Evolutionary conservation across 2,329 filamentous ascomycete genomes (phyloP).

Genomic region (Beauveria asiatica): DNA sequence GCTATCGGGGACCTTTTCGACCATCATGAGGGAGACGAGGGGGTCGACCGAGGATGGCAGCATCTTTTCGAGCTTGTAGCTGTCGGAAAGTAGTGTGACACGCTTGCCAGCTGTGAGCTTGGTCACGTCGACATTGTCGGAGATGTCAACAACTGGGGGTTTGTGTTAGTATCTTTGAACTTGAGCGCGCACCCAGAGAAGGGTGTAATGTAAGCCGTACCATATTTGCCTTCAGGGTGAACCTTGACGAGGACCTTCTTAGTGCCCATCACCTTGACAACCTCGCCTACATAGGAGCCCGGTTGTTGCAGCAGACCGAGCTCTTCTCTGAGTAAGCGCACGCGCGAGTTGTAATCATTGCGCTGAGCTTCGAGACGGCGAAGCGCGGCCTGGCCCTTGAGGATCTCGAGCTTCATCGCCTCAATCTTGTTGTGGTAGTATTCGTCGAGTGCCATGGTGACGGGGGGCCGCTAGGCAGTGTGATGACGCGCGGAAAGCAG

Average conservation of each 20-base stretch:
- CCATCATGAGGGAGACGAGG: conserved; percentile 99
- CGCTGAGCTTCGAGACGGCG: conserved; percentile 93
- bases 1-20: conserved; percentile 98
- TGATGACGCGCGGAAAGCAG: background rate
- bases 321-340: conserved; percentile 89
- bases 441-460: conserved; percentile 93
- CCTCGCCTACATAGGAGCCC: conserved; percentile 95
- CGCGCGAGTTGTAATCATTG: conserved; percentile 98
- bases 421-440: conserved; percentile 99
- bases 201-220: conserved; percentile 40
- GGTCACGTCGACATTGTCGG: conserved; percentile 85
- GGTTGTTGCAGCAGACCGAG: conserved; percentile 92
- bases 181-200: background rate
- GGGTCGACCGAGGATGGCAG: conserved; percentile 96
- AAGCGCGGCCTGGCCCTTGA: conserved; percentile 93
- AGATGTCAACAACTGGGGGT: conserved; percentile 77
- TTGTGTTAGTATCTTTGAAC: conserved; percentile 5
- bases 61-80: conserved; percentile 98
- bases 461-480: conserved; percentile 14
- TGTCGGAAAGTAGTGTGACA: conserved; percentile 91
- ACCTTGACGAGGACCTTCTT: conserved; percentile 99
- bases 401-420: conserved; percentile 99
- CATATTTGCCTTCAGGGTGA: conserved; percentile 99
- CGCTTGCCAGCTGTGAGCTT: conserved; percentile 98
- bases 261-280: conserved; percentile 99